Evolutionary conservation across 2,329 filamentous ascomycete species (phyloP).

Genomic region (Neofusicoccum laricinum): DNA sequence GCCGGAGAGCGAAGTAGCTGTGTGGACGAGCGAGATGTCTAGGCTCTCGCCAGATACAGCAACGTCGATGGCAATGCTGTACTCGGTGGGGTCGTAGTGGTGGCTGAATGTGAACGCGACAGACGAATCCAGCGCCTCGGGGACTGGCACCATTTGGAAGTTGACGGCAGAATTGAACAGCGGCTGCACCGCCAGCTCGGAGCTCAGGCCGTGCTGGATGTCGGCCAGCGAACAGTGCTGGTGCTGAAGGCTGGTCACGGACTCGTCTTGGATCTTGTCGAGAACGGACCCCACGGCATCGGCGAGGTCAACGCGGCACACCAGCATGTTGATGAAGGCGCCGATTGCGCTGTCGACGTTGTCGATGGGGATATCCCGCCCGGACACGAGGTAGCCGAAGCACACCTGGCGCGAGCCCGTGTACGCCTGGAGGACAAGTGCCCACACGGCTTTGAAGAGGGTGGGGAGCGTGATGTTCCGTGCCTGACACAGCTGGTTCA

Average conservation of each 20-base stretch:
- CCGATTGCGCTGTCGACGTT: slow-evolving; percentile 36
- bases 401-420: slow-evolving; percentile 29
- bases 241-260: slow-evolving; percentile 15
- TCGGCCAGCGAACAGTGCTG: slow-evolving; percentile 30
- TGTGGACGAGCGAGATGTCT: slow-evolving; percentile 17
- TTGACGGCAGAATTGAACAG: slow-evolving; percentile 51
- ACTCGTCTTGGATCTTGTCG: not conserved
- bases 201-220: slow-evolving; percentile 39
- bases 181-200: slow-evolving; percentile 46
- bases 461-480: slow-evolving; percentile 50
- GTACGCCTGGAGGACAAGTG: slow-evolving; percentile 28
- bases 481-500: slow-evolving; percentile 37
- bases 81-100: slow-evolving; percentile 7
- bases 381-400: slow-evolving; percentile 36
- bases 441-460: slow-evolving; percentile 39
- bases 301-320: slow-evolving; percentile 32
- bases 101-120: not conserved
- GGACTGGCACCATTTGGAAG: slow-evolving; percentile 38
- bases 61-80: slow-evolving; percentile 27
- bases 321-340: slow-evolving; percentile 39
- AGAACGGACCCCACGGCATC: slow-evolving; percentile 27
- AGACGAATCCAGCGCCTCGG: slow-evolving; percentile 46
- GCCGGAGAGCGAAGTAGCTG: slow-evolving; percentile 7
- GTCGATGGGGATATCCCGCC: slow-evolving; percentile 32
- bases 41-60: slow-evolving; percentile 4